phyloP scores from a whole-genome alignment of 495 filamentous ascomycete species.

The Neurospora cerealis region DNA sequence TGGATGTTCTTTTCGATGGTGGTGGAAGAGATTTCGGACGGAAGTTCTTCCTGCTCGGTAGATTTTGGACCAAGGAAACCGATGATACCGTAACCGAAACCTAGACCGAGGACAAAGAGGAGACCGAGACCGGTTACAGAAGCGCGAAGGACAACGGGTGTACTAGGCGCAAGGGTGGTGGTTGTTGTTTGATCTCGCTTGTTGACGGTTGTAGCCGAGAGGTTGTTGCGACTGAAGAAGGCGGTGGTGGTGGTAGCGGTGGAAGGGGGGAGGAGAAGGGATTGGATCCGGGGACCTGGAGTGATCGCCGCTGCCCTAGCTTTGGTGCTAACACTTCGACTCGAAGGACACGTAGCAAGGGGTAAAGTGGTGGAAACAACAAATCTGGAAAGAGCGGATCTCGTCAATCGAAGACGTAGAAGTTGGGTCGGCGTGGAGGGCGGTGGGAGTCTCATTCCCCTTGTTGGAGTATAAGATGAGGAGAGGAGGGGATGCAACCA shows the following conservation, averaged over 20 bases:
- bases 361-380: neutral
- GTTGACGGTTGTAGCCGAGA: neutral
- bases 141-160: neutral
- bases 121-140: slow-evolving; percentile 4
- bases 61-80: neutral
- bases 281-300: neutral
- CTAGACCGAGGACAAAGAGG: slow-evolving; percentile 6
- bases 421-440: neutral
- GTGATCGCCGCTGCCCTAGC: neutral
- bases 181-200: neutral
- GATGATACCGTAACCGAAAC: slow-evolving; percentile 8
- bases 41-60: neutral
- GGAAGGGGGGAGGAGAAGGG: neutral
- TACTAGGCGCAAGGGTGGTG: neutral
- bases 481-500: slow-evolving; percentile 8
- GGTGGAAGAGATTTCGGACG: neutral
- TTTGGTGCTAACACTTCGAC: neutral
- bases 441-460: neutral
- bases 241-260: neutral
- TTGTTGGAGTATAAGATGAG: neutral
- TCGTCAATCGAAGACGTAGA: slow-evolving; percentile 5
- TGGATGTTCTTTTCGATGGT: neutral
- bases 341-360: neutral
- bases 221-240: neutral
- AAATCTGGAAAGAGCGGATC: neutral